Evolutionary conservation across 225 moss, liverwort and hornwort species (phyloP).

Genomic region (Bryoerythrophyllum caledonicum): DNA sequence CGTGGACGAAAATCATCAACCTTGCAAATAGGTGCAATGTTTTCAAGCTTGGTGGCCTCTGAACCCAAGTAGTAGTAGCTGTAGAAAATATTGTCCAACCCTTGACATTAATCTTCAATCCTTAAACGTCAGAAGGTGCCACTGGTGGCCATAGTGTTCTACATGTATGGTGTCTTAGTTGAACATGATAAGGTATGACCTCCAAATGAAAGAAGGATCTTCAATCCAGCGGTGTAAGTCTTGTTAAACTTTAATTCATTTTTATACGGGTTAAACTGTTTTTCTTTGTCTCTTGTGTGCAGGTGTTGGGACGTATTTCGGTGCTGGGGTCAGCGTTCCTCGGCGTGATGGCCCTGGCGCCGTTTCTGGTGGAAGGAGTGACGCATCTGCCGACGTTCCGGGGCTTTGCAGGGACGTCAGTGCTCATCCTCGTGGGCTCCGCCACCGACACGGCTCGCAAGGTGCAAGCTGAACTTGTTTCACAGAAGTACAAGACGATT

Average conservation of each 20-base stretch:
- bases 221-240: too few relatives aligned
- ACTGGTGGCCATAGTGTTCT: too few relatives aligned
- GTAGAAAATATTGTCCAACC: too few relatives aligned
- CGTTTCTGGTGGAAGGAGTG: constrained; percentile 81
- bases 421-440: constrained; percentile 81
- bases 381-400: constrained; percentile 85
- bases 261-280: too few relatives aligned
- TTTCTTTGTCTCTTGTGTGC: constrained; percentile 7
- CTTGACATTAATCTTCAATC: too few relatives aligned
- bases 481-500: constrained; percentile 85
- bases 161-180: too few relatives aligned
- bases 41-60: neutral
- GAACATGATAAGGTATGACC: too few relatives aligned
- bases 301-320: constrained; percentile 83
- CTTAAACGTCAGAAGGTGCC: too few relatives aligned
- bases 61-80: too few relatives aligned
- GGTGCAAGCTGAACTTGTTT: constrained; percentile 84
- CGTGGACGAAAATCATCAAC: neutral
- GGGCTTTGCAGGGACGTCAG: constrained; percentile 83
- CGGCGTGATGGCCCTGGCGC: constrained; percentile 84
- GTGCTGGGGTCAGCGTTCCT: constrained; percentile 81
- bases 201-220: too few relatives aligned
- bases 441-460: constrained; percentile 86
- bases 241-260: too few relatives aligned
- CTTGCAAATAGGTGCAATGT: constrained; percentile 7